Evolutionary conservation across 2,329 filamentous ascomycete species (phyloP).

Genomic region (Cercospora citrullina): DNA sequence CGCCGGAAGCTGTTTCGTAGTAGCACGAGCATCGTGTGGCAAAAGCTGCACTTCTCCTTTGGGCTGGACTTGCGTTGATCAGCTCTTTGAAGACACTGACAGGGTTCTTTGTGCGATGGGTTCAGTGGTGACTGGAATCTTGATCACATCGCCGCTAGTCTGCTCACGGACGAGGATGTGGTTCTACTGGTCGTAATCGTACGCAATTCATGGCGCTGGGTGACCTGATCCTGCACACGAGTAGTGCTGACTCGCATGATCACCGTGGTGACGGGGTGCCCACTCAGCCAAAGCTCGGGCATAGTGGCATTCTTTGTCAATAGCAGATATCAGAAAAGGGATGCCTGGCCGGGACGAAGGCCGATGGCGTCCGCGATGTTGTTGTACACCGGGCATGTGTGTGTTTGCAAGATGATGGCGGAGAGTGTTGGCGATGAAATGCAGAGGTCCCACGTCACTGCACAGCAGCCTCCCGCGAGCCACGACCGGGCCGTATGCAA

Average conservation of each 20-base stretch:
- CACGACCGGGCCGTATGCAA: slow-evolving; percentile 2
- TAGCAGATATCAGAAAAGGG: background rate
- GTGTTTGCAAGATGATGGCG: background rate
- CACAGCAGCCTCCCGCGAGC: slow-evolving; percentile 1
- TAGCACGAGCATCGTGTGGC: slow-evolving; percentile 9
- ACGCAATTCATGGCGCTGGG: background rate
- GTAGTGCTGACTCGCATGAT: slow-evolving; percentile 4
- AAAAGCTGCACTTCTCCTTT: background rate
- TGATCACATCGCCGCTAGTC: background rate
- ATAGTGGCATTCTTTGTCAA: background rate
- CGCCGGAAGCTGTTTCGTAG: background rate
- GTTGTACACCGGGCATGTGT: background rate
- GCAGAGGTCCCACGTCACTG: slow-evolving; percentile 1
- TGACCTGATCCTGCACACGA: background rate
- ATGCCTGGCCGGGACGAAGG: background rate
- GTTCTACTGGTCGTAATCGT: background rate
- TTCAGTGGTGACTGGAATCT: background rate
- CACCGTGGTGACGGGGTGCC: background rate
- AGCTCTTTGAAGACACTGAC: background rate
- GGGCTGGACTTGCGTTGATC: background rate
- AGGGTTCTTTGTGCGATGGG: background rate
- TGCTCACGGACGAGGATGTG: background rate
- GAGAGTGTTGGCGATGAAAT: background rate
- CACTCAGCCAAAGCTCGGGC: background rate
- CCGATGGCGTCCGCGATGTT: background rate